Percentiles rank a stretch among this genome's conserved stretches.
Conservation (phyloP, 2,329 filamentous ascomycete genomes). For the Pestalotiopsis sp. region DNA sequence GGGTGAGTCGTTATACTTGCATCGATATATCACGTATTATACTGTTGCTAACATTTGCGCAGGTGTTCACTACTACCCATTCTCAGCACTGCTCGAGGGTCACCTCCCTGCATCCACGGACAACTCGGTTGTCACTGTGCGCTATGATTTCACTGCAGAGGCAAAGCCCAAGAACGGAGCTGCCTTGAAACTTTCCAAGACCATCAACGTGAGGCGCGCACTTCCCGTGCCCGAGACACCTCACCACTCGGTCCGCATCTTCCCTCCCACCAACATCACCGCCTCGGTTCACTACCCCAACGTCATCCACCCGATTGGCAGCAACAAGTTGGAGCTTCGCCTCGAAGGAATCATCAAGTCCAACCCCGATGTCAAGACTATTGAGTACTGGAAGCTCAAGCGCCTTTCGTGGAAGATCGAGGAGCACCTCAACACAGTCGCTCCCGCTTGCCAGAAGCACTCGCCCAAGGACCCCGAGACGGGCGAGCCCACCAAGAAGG, state of each 20-base stretch:
- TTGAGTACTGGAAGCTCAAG: conserved; percentile 83
- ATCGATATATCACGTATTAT: background rate
- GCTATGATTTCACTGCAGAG: conserved; percentile 77
- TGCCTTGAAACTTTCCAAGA: conserved; percentile 64
- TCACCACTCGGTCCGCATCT: conserved; percentile 89
- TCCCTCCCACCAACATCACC: conserved; percentile 93
- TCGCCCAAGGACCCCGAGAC: conserved; percentile 50
- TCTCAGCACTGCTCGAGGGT: conserved; percentile 84
- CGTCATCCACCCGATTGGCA: conserved; percentile 83
- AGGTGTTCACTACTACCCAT: conserved; percentile 80
- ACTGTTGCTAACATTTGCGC: conserved; percentile 30
- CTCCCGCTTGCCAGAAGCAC: conserved; percentile 81
- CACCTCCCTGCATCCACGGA: conserved; percentile 84
- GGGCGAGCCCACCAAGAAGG: conserved; percentile 58
- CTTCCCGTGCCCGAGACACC: conserved; percentile 74
- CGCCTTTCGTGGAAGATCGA: conserved; percentile 94
- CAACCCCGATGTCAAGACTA: conserved; percentile 70
- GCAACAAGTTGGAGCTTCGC: conserved; percentile 77
- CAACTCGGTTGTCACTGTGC: conserved; percentile 70
- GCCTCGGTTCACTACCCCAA: conserved; percentile 81
- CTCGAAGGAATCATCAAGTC: conserved; percentile 82
- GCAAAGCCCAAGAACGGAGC: conserved; percentile 62
- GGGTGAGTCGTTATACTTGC: conserved; percentile 39
- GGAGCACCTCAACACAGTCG: conserved; percentile 79
- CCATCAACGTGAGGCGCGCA: conserved; percentile 76